These are phyloP conservation scores for Aspergillus ostianus DNA, from an alignment of 495 filamentous ascomycete genomes.

Conservation along the genomic window DNA sequence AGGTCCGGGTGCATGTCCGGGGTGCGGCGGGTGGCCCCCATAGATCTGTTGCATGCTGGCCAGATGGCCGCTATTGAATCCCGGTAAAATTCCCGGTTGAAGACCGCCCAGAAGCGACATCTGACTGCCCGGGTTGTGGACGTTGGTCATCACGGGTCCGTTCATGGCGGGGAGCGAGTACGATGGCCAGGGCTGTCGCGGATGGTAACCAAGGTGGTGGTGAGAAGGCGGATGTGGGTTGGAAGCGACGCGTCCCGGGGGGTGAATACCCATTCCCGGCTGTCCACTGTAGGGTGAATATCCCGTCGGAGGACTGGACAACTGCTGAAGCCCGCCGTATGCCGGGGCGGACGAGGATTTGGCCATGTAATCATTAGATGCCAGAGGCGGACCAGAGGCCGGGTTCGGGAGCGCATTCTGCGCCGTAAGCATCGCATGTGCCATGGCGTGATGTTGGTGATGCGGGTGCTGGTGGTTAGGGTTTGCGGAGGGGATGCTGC, in stretches of 20 bases:
- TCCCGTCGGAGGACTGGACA: constrained; percentile 62
- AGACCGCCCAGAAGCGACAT: constrained; percentile 68
- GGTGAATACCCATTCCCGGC: constrained; percentile 58
- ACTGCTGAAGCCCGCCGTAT: constrained; percentile 55
- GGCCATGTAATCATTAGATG: constrained; percentile 61
- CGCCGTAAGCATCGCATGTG: constrained; percentile 37
- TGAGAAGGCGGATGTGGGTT: constrained; percentile 46
- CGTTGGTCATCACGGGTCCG: constrained; percentile 75
- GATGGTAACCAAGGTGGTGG: constrained; percentile 47
- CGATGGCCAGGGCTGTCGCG: constrained; percentile 51
- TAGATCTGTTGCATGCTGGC: constrained; percentile 58
- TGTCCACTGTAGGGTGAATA: constrained; percentile 55
- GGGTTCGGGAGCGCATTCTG: constrained; percentile 46
- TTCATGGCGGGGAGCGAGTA: constrained; percentile 60
- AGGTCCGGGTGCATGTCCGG: constrained; percentile 37
- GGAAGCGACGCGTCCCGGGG: constrained; percentile 54
- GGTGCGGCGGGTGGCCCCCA: constrained; percentile 44
- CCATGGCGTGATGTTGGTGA: constrained; percentile 24
- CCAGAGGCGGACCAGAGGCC: constrained; percentile 58
- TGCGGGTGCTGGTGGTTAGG: not conserved
- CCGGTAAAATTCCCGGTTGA: constrained; percentile 45
- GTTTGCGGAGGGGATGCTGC: constrained; percentile 18
- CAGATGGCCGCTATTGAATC: constrained; percentile 57
- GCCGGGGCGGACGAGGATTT: constrained; percentile 58
- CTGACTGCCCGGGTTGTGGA: constrained; percentile 67